phyloP scores from a whole-genome alignment of 2,329 filamentous ascomycete species.

The Juglanconis juglandina region DNA sequence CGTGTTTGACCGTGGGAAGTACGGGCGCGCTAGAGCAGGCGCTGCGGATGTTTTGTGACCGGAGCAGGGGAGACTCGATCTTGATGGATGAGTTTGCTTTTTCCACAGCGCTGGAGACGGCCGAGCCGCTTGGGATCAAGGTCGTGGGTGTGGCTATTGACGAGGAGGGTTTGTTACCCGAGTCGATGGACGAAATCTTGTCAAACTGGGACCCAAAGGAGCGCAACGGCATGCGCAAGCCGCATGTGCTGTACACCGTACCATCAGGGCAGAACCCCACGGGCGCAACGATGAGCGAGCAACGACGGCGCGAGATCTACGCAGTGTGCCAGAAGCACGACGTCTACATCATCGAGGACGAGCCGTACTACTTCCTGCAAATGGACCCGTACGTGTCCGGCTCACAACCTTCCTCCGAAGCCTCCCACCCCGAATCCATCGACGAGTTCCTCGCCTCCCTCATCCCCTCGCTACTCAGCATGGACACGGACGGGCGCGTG shows the following conservation, averaged over 20 bases:
- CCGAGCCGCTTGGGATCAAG: slow-evolving; percentile 49
- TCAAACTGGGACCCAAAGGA: slow-evolving; percentile 45
- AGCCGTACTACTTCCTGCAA: slow-evolving; percentile 92
- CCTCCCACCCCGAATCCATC: slow-evolving; percentile 57
- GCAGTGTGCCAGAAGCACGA: slow-evolving; percentile 78
- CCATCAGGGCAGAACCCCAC: slow-evolving; percentile 88
- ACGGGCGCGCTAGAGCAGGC: slow-evolving; percentile 83
- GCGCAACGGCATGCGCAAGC: slow-evolving; percentile 44
- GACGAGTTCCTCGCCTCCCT: slow-evolving; percentile 72
- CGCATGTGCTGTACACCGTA: slow-evolving; percentile 57
- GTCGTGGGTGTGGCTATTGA: slow-evolving; percentile 51
- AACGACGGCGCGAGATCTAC: slow-evolving; percentile 71
- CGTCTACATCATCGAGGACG: slow-evolving; percentile 83
- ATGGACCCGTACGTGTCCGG: slow-evolving; percentile 69
- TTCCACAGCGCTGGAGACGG: slow-evolving; percentile 63
- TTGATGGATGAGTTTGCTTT: slow-evolving; percentile 92
- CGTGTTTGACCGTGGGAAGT: slow-evolving; percentile 78
- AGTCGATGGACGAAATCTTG: slow-evolving; percentile 49
- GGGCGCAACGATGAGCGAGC: slow-evolving; percentile 70
- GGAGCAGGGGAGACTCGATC: slow-evolving; percentile 68
- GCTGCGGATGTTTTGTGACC: slow-evolving; percentile 73
- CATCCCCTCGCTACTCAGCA: slow-evolving; percentile 70
- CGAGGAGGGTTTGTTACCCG: slow-evolving; percentile 50
- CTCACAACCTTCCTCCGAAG: slow-evolving; percentile 37
- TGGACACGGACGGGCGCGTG: slow-evolving; percentile 84